phyloP scores from a whole-genome alignment of 2,329 filamentous ascomycete species.

The Talaromyces sp. region DNA sequence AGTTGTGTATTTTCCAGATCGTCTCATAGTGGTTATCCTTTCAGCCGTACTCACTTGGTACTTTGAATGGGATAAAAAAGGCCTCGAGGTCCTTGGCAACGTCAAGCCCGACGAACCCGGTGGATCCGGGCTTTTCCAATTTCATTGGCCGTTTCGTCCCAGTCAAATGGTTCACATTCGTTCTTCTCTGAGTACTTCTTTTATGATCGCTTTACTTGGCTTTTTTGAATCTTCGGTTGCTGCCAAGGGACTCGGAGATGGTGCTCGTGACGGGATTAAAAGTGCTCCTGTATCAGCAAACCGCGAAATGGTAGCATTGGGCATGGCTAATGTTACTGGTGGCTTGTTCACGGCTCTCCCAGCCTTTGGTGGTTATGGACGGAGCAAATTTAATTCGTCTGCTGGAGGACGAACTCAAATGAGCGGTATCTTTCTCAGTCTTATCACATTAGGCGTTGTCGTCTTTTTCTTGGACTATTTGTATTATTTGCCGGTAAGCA shows the following conservation, averaged over 20 bases:
- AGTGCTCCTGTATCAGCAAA: constrained; percentile 85
- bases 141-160: constrained; percentile 79
- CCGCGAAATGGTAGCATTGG: constrained; percentile 86
- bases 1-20: constrained; percentile 87
- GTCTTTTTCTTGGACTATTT: constrained; percentile 84
- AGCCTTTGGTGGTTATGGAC: constrained; percentile 91
- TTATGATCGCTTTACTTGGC: constrained; percentile 90
- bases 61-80: constrained; percentile 73
- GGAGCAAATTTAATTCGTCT: constrained; percentile 90
- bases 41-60: constrained; percentile 76
- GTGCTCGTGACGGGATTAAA: constrained; percentile 63
- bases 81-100: constrained; percentile 77
- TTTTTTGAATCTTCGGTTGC: constrained; percentile 98
- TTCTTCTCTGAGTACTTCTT: constrained; percentile 83
- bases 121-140: constrained; percentile 68
- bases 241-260: constrained; percentile 76
- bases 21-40: constrained; percentile 81
- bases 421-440: constrained; percentile 81
- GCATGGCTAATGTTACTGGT: constrained; percentile 84
- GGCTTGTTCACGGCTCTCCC: constrained; percentile 90
- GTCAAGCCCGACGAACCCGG: constrained; percentile 74
- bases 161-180: constrained; percentile 77
- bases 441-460: constrained; percentile 78
- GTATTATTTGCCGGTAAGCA: constrained; percentile 85
- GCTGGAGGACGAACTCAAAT: constrained; percentile 92